Evolutionary conservation across 805 yeast species (phyloP), one percentile per base, ranked within the genome.

Genomic region (Candida berthetii): DNA sequence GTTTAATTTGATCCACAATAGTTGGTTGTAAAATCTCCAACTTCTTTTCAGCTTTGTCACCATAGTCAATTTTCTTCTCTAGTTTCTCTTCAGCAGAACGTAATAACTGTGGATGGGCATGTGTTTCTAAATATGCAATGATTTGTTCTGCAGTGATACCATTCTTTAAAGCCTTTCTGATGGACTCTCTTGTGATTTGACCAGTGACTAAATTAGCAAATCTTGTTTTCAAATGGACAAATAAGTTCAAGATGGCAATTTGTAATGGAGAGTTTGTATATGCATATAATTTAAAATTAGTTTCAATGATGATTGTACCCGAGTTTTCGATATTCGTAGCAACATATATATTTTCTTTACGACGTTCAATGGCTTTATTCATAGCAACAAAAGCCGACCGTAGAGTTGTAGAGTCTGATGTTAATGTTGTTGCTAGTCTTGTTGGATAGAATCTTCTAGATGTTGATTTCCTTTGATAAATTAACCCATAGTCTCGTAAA

Each of bases 111-210:
- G 95, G 85, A 64, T 91, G 98, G 0, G 97, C 96, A 67, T 93
- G 96, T 0, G 89, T 76, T 48, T 87, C 89, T 36, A 93, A 63
- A 58, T 91, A 93, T 48, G 87, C 78, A 46, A 93, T 84, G 51
- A 93, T 86, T 59, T 93, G 99, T 31, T 89, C 96, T 0, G 98
- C 91, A 0, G 96, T 85, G 52, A 93, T 93, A 24, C 99, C 99
- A 52, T 85, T 87, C 34, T 69, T 58, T 31, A 93, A 64, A 0
- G 99, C 99, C 41, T 75, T 69, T 45, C 98, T 71, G 17, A 93
- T 82, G 1, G 96, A 86, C 53, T 91, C 97, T 60, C 98, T 77
- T 5, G 97, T 90, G 44, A 93, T 75, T 48, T 85, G 88, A 2
- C 99, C 99, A 4, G 93, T 78, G 3, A 93, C 96, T 82, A 93